These are phyloP conservation scores for Omphalotus olearius DNA, from an alignment of 1,284 basidiomycete species.

Conservation along the genomic window DNA sequence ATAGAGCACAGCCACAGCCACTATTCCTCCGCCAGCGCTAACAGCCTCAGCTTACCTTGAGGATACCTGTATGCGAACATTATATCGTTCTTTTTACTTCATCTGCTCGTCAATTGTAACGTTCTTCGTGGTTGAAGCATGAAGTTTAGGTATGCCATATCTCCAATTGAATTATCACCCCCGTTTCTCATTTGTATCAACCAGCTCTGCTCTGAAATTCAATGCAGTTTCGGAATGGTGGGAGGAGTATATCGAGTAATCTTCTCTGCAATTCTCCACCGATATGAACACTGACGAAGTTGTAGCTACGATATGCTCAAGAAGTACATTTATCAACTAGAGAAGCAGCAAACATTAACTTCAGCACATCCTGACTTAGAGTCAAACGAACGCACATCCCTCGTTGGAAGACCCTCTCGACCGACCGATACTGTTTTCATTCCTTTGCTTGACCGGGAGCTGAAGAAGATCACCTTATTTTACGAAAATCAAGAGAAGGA, in stretches of 20 bases:
- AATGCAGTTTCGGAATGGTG: constrained; percentile 92
- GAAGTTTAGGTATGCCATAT: constrained; percentile 11
- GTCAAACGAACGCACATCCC: constrained; percentile 53
- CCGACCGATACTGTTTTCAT: constrained; percentile 59
- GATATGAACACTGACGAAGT: constrained; percentile 6
- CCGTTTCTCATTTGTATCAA: background rate
- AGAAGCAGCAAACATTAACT: constrained; percentile 51
- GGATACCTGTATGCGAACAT: too few species aligned
- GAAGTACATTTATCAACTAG: constrained; percentile 81
- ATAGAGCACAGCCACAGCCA: too few species aligned
- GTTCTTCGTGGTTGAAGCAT: background rate
- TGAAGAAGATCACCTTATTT: constrained; percentile 80
- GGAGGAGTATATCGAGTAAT: constrained; percentile 87
- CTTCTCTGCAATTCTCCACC: constrained; percentile 15
- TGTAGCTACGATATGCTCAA: constrained; percentile 80
- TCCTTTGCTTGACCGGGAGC: constrained; percentile 78
- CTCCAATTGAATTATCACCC: background rate
- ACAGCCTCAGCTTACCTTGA: too few species aligned
- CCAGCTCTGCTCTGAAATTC: constrained; percentile 26
- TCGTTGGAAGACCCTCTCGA: constrained; percentile 37
- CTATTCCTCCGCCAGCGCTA: too few species aligned
- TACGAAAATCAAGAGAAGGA: constrained; percentile 79
- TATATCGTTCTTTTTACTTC: background rate
- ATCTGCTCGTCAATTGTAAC: background rate
- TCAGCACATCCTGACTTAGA: constrained; percentile 54